Evolutionary conservation across 257 asterid species (phyloP).

Genomic region (Voacanga thouarsii): DNA sequence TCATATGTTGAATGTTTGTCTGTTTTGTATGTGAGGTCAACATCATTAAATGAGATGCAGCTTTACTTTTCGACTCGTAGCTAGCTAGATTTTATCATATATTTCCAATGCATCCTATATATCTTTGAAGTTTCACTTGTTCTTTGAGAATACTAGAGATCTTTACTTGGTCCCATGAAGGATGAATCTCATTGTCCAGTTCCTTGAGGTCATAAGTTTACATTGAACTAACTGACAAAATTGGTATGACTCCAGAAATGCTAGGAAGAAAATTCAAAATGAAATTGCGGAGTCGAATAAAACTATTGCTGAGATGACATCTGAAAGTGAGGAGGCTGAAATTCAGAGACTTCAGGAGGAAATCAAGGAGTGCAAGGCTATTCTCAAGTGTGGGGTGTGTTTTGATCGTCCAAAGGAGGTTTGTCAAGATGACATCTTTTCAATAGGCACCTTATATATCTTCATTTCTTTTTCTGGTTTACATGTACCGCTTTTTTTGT

Average conservation of each 20-base stretch:
- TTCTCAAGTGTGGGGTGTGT: slow-evolving; percentile 96
- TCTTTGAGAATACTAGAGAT: neutral
- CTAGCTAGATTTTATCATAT: neutral
- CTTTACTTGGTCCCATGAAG: neutral
- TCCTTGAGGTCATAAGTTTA: neutral
- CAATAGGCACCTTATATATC: neutral
- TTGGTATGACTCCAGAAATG: slow-evolving; percentile 42
- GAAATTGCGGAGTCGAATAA: slow-evolving; percentile 61
- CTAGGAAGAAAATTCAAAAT: slow-evolving; percentile 79
- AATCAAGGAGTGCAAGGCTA: slow-evolving; percentile 85
- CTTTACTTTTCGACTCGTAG: neutral
- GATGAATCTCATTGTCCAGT: neutral
- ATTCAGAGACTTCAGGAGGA: slow-evolving; percentile 82
- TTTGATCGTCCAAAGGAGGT: slow-evolving; percentile 98
- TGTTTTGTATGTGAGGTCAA: neutral
- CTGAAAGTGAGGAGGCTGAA: slow-evolving; percentile 83
- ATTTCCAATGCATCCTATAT: neutral
- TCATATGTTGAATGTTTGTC: neutral
- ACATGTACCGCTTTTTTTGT: neutral
- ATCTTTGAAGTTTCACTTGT: neutral
- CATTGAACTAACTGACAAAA: neutral
- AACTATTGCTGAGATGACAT: slow-evolving; percentile 55
- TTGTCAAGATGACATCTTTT: slow-evolving; percentile 15
- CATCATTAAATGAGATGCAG: neutral
- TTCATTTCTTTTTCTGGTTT: neutral